Base-by-base conservation (phyloP, 1,284 basidiomycete species). In the Schizophyllum commune region DNA sequence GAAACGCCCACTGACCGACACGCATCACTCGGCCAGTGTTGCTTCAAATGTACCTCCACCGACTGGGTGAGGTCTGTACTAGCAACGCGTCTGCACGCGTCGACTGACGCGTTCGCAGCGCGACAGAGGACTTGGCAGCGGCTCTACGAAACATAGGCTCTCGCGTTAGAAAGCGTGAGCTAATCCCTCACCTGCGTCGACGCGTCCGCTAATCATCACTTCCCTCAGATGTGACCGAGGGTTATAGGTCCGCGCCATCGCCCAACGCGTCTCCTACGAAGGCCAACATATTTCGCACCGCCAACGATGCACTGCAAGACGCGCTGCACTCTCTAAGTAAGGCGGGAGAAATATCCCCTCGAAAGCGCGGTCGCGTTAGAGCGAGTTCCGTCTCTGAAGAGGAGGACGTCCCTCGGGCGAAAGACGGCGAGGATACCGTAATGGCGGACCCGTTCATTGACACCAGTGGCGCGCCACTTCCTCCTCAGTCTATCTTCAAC, bases 81-180 rank as follows among this genome's bases (percentile, higher is more conserved):
- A 2, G 19, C 19, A 55, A 55, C 27, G 53, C 53, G 52, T 57
- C 51, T 32, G 55, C 47, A 53, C 59, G 53, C 57, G 22, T 58
- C n/a, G 55, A 47, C 17, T 20, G 55, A 47, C 17, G 17, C 53
- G 7, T 21, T 8, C 66, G 64, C 57, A 77, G 76, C 32, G 70
- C 74, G 3, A 69, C 75, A 39, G 71, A 74, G 61, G 81, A 83
- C 61, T 70, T 83, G 32, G 69, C 74, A 56, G 70, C 74, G 19
- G 73, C 72, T 60, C 73, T 84, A 33, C 77, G 78, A 56, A 79
- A 73, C 64, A 66, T 82, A 22, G 82, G 77, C 32, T 71, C 79
- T 60, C 79, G 81, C 56, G 75, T 80, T 47, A 73, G 83, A 64
- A 80, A 80, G 68, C 77, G 83, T 83, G 70, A 61, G 76, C 68